Evolutionary conservation across 1,139 yeast species (phyloP).

Genomic region (Lodderomyces margitis): DNA sequence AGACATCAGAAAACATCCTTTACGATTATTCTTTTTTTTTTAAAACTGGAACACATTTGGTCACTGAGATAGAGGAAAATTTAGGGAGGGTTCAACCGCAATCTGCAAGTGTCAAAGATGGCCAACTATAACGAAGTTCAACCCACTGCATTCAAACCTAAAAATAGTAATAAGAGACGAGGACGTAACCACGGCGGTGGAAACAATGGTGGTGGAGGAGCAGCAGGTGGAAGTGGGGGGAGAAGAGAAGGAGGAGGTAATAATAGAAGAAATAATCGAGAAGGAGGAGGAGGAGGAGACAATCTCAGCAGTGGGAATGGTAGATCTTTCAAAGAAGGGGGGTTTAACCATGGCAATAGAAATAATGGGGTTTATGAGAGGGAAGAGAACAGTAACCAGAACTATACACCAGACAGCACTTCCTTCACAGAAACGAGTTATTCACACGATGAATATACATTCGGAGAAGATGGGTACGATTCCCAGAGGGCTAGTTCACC

Average conservation of each 20-base stretch:
- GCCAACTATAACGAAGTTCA: slow-evolving; percentile 12
- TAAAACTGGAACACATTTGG: no score
- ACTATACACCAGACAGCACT: neutral
- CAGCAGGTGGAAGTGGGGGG: neutral
- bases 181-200: neutral
- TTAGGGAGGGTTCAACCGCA: neutral
- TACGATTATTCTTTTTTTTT: no score
- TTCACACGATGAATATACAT: no score
- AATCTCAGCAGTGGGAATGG: neutral
- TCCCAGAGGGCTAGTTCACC: neutral
- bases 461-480: neutral
- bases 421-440: neutral
- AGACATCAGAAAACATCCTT: no score
- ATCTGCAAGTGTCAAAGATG: neutral
- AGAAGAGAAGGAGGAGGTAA: neutral
- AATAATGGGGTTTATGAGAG: neutral
- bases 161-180: neutral
- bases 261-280: no score
- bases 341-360: neutral
- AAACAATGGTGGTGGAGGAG: slow-evolving; percentile 1
- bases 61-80: neutral
- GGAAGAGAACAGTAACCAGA: neutral
- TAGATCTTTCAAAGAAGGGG: neutral
- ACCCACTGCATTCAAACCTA: slow-evolving; percentile 6
- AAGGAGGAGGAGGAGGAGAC: neutral